phyloP scores from a whole-genome alignment of 768 basidiomycete species.

The Psilocybe subaeruginosa region DNA sequence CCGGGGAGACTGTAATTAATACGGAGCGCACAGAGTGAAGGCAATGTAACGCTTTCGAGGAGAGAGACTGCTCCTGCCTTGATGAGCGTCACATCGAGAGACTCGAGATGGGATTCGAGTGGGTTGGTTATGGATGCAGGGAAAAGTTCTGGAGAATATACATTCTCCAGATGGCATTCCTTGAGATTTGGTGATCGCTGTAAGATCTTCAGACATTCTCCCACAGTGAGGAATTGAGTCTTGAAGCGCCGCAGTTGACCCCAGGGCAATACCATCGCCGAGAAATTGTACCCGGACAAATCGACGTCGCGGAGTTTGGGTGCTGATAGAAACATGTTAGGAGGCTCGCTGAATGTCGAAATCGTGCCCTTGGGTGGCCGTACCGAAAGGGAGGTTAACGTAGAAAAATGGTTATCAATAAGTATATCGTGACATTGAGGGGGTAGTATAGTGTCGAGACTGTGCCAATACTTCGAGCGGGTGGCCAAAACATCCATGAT shows the following conservation, averaged over 20 bases:
- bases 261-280: conserved; percentile 25
- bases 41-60: conserved; percentile 21
- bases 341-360: conserved; percentile 26
- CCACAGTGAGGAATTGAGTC: conserved; percentile 25
- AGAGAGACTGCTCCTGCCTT: conserved; percentile 23
- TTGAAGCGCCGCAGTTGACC: conserved; percentile 23
- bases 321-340: conserved; percentile 24
- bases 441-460: conserved; percentile 24
- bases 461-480: conserved; percentile 24
- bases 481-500: conserved; percentile 23
- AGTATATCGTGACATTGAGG: conserved; percentile 27
- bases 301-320: conserved; percentile 25
- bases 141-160: conserved; percentile 21
- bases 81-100: conserved; percentile 23
- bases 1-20: conserved; percentile 16
- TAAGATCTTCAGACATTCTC: conserved; percentile 24
- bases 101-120: conserved; percentile 16
- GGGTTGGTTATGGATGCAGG: conserved; percentile 4
- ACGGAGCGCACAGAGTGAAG: conserved; percentile 20
- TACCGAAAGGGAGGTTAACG: conserved; percentile 16
- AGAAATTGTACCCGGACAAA: conserved; percentile 26
- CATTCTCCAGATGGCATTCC: conserved; percentile 23
- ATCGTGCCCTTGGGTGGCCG: conserved; percentile 26
- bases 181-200: conserved; percentile 21
- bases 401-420: conserved; percentile 19